phyloP scores from a whole-genome alignment of 345 rosid genomes.

The Linum lewisii region DNA sequence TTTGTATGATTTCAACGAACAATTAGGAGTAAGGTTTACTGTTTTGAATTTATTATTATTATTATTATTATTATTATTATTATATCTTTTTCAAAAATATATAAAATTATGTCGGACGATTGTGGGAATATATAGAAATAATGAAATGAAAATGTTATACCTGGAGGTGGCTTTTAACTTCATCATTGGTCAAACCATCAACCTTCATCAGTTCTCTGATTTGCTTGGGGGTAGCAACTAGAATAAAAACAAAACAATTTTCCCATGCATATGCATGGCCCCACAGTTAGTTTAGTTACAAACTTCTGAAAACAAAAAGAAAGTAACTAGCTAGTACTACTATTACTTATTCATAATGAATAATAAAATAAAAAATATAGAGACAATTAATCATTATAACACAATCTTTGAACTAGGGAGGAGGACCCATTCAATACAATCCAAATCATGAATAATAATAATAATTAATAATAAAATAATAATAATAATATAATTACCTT shows the following conservation, averaged over 20 bases:
- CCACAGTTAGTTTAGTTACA: not conserved
- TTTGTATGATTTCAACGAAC: no score
- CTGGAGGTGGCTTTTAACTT: constrained; percentile 99
- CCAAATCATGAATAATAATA: not conserved
- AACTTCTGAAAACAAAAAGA: no score
- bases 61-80: no score
- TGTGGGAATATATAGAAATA: no score
- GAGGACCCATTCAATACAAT: not conserved
- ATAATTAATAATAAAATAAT: not conserved
- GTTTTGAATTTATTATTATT: no score
- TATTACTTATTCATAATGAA: no score
- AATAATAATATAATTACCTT: constrained; percentile 43
- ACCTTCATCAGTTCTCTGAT: constrained; percentile 98
- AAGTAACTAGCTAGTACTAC: no score
- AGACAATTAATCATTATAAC: not conserved
- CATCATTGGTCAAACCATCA: constrained; percentile 99
- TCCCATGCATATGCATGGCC: not conserved
- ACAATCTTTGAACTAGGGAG: not conserved
- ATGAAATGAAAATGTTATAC: constrained; percentile 22
- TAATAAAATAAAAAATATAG: no score
- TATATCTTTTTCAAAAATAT: no score
- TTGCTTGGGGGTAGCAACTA: constrained; percentile 98
- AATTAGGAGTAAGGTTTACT: no score
- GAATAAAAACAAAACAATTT: not conserved
- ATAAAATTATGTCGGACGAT: no score